phyloP scores from a whole-genome alignment of 116 monocot species.

The Dioscorea cayenensis region DNA sequence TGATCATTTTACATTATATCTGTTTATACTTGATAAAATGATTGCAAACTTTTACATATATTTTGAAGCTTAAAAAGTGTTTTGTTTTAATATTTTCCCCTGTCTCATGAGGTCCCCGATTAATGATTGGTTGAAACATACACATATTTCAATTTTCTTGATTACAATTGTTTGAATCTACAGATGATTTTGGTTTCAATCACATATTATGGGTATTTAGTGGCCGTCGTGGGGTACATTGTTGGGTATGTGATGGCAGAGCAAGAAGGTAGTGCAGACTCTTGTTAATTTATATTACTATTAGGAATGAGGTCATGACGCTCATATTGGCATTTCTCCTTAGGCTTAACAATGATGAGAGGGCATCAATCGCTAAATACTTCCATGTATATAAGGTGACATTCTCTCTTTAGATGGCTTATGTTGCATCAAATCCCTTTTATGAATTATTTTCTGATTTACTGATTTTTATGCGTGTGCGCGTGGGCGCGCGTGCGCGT shows the following conservation, averaged over 20 bases:
- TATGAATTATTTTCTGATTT: not conserved
- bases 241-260: constrained; percentile 99
- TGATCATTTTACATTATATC: not conserved
- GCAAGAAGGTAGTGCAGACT: constrained; percentile 69
- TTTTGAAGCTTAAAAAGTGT: not conserved
- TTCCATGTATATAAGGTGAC: constrained; percentile 85
- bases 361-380: constrained; percentile 83
- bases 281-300: not conserved
- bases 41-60: not conserved
- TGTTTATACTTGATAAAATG: not conserved
- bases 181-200: constrained; percentile 99
- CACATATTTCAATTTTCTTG: not conserved
- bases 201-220: constrained; percentile 98
- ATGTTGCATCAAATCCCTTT: not conserved
- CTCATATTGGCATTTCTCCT: not conserved
- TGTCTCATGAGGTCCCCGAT: not conserved
- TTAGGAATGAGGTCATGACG: not conserved
- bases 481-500: too few species aligned
- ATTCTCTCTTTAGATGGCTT: too few species aligned
- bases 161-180: not conserved
- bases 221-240: constrained; percentile 98
- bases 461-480: too few species aligned
- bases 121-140: not conserved
- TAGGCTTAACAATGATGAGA: constrained; percentile 88
- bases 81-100: not conserved